Percentiles rank a stretch among this genome's conserved stretches.
These are phyloP conservation scores for Nasturtium officinale DNA, from an alignment of 345 rosid genomes.

Conservation along the genomic window DNA sequence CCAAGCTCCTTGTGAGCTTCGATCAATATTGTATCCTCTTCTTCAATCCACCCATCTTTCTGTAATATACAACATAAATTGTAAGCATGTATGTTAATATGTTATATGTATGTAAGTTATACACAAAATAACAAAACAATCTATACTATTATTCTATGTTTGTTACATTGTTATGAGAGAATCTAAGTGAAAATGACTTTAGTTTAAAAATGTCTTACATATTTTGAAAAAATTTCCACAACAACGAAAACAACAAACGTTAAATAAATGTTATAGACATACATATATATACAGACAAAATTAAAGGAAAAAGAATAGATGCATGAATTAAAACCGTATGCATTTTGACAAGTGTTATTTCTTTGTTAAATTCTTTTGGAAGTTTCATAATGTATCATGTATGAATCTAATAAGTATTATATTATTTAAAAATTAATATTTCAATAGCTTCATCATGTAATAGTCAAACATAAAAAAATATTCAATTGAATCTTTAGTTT, in stretches of 20 bases:
- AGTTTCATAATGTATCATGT: conserved; percentile 20
- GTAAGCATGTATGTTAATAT: background rate
- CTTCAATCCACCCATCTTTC: conserved; percentile 78
- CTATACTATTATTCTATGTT: background rate
- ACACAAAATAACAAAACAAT: too few species aligned
- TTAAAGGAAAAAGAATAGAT: conserved; percentile 17
- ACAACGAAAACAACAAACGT: conserved; percentile 19
- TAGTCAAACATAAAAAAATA: background rate
- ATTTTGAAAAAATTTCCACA: background rate
- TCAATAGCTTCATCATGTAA: background rate
- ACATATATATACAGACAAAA: conserved; percentile 32
- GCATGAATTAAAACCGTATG: conserved; percentile 26
- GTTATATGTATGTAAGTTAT: background rate
- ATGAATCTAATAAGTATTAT: background rate
- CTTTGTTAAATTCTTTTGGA: background rate
- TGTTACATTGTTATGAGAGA: conserved; percentile 10
- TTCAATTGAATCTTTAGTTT: background rate
- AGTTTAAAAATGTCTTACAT: background rate
- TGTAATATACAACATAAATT: conserved; percentile 31
- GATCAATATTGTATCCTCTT: conserved; percentile 49
- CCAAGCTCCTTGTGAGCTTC: conserved; percentile 58
- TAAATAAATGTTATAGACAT: conserved; percentile 8
- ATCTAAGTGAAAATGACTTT: conserved; percentile 24
- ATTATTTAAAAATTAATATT: background rate
- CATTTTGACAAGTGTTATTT: conserved; percentile 35